A percentile compares a stretch with the other conserved stretches of the same genome.
phyloP scores from a whole-genome alignment of 768 basidiomycete genomes.

The Daedaleopsis nitida region DNA sequence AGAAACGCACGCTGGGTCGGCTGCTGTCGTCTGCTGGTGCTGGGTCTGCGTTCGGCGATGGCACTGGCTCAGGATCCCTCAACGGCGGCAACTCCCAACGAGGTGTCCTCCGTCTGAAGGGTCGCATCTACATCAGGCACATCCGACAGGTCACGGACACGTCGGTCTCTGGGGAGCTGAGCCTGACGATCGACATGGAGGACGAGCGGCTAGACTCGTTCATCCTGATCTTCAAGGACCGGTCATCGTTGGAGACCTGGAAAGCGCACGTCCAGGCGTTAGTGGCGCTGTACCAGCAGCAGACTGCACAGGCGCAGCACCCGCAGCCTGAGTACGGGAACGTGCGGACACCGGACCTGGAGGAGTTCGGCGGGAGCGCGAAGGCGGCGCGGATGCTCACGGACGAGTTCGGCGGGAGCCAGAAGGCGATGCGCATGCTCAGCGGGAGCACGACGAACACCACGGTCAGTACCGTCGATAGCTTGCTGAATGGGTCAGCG shows the following conservation, averaged over 20 bases:
- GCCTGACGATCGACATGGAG: slow-evolving; percentile 97
- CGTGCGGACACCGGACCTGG: slow-evolving; percentile 41
- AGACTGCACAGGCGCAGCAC: slow-evolving; percentile 25
- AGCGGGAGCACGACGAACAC: slow-evolving; percentile 76
- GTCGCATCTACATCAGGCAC: slow-evolving; percentile 93
- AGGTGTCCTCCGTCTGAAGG: slow-evolving; percentile 83
- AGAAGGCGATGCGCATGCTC: slow-evolving; percentile 77
- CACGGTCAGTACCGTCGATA: slow-evolving; percentile 55
- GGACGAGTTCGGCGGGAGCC: slow-evolving; percentile 80
- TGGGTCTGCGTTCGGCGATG: slow-evolving; percentile 51
- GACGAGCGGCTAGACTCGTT: slow-evolving; percentile 93
- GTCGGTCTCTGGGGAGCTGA: slow-evolving; percentile 79
- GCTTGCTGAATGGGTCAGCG: slow-evolving; percentile 60
- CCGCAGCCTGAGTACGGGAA: slow-evolving; percentile 23
- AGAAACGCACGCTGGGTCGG: slow-evolving; percentile 78
- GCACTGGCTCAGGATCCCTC: slow-evolving; percentile 43
- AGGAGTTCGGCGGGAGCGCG: slow-evolving; percentile 76
- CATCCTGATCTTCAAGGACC: slow-evolving; percentile 93
- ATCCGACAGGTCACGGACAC: slow-evolving; percentile 88
- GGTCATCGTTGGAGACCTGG: slow-evolving; percentile 89
- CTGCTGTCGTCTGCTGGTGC: slow-evolving; percentile 62
- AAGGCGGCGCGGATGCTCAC: slow-evolving; percentile 73
- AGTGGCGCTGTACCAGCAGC: slow-evolving; percentile 69
- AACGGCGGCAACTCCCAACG: slow-evolving; percentile 31
- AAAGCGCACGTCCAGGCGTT: slow-evolving; percentile 78